Evolutionary conservation across 345 rosid species (phyloP).

Genomic region (Firmiana major): DNA sequence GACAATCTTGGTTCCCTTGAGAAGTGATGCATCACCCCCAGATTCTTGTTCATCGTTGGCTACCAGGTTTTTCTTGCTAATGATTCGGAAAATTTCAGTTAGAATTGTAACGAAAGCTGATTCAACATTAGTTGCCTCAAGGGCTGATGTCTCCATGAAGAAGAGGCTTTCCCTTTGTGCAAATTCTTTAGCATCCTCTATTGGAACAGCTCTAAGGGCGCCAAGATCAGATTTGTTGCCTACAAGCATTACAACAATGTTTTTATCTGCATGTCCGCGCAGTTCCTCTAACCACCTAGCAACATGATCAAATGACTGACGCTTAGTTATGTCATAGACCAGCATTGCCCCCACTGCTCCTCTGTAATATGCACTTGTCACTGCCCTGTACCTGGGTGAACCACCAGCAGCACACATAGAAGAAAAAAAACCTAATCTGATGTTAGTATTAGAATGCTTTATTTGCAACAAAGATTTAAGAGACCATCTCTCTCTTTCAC

Average conservation of each 20-base stretch:
- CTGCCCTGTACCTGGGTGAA: conserved; percentile 26
- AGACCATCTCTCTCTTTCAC: background rate
- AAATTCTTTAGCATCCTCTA: conserved; percentile 29
- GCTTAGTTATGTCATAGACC: conserved; percentile 26
- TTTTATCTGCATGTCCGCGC: conserved; percentile 29
- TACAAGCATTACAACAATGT: conserved; percentile 26
- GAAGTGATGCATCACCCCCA: conserved; percentile 10
- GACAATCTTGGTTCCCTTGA: conserved; percentile 17
- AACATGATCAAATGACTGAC: conserved; percentile 28
- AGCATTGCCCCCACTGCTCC: conserved; percentile 31
- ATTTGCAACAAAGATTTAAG: background rate
- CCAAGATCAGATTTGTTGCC: conserved; percentile 30
- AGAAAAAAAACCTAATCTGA: background rate
- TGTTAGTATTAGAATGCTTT: background rate
- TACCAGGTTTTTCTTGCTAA: conserved; percentile 22
- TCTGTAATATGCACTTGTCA: conserved; percentile 31
- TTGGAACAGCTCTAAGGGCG: conserved; percentile 21
- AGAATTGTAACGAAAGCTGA: conserved; percentile 20
- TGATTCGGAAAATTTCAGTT: conserved; percentile 24
- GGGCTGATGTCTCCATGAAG: conserved; percentile 31
- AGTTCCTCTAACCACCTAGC: conserved; percentile 28
- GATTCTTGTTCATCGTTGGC: conserved; percentile 23
- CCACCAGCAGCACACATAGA: background rate
- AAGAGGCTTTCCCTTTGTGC: conserved; percentile 27
- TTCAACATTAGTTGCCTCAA: conserved; percentile 28